Percentiles rank a stretch among this genome's conserved stretches.
These are phyloP conservation scores for Monilinia fructicola DNA, from an alignment of 2,329 filamentous ascomycete species.

Conservation along the genomic window DNA sequence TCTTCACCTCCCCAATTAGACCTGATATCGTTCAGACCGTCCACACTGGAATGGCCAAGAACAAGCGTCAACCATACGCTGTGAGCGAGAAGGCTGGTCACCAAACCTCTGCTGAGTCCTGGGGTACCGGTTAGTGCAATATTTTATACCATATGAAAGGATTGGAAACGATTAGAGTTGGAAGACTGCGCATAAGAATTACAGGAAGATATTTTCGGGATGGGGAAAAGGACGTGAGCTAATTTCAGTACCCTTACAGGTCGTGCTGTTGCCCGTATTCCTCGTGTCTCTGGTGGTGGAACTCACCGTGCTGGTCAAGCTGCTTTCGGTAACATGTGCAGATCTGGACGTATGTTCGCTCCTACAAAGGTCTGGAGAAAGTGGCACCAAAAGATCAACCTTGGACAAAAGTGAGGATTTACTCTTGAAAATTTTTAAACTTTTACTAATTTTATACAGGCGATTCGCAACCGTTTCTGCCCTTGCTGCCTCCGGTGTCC, in stretches of 20 bases:
- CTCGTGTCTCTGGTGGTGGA: constrained; percentile 99
- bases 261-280: constrained; percentile 99
- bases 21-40: constrained; percentile 95
- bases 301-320: constrained; percentile 99
- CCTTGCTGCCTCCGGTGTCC: constrained; percentile 91
- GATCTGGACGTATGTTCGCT: constrained; percentile 99
- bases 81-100: constrained; percentile 99
- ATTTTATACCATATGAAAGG: constrained; percentile 27
- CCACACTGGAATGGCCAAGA: constrained; percentile 99
- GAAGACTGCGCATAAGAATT: background rate
- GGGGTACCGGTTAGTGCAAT: constrained; percentile 86
- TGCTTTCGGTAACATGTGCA: constrained; percentile 99
- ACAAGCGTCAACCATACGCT: constrained; percentile 99
- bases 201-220: background rate
- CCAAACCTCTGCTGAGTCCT: constrained; percentile 99
- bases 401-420: constrained; percentile 79
- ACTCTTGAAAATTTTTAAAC: constrained; percentile 26
- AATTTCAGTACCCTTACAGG: constrained; percentile 52
- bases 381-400: constrained; percentile 99
- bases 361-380: constrained; percentile 99
- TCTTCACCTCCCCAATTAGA: constrained; percentile 97
- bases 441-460: constrained; percentile 48
- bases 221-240: constrained; percentile 25
- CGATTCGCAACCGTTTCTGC: constrained; percentile 98
- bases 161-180: constrained; percentile 8